Base-by-base conservation (phyloP, 371 early-diverging fungal species). In the Zancudomyces culisetae region DNA sequence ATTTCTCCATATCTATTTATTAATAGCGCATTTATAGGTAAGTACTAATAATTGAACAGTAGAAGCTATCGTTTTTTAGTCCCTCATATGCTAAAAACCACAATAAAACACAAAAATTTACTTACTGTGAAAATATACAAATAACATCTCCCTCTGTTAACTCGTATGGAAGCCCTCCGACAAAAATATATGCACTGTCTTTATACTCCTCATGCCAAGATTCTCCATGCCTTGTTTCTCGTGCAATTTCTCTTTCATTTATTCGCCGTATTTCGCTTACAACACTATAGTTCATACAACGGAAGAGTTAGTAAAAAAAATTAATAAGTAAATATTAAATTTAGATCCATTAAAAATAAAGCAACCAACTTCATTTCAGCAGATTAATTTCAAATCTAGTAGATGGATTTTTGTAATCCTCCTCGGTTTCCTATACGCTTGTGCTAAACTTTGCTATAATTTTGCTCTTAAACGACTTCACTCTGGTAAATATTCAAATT, bases 121-220 rank as follows among this genome's bases (percentile, higher is more conserved):
- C 45, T 45, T 75, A 88, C 82, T 94, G 93, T 21, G 93, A 90
- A 52, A 93, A 85, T 27, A 93, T 79, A 54, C 81, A 80, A 27
- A 91, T 77, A 52, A 91, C 57, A 60, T 94, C 95, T 42, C 92
- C 92, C 63, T 95, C 96, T 21, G 85, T 87, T 42, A 91, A 63
- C n/a, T 87, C 79, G 61, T 60, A 88, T 0, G 80, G 75, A 0
- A 95, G 57, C 3, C 85, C 83, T 45, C 92, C 93, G n/a, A 75
- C 77, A 70, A 76, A 93, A 27, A 93, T 70, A 68, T 90, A 90
- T 0, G 94, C 81, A 4, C 88, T 83, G 57, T 91, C 80, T 60
- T 74, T 80, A 67, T 87, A 91, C 54, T 87, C 82, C 35, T 76
- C 81, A 66, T 93, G 95, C 93, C 93, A 93, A 18, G 66, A 66